Percentiles rank a stretch among this genome's conserved stretches.
phyloP scores from a whole-genome alignment of 2,329 filamentous ascomycete genomes.

The Fusarium sulawesiense region DNA sequence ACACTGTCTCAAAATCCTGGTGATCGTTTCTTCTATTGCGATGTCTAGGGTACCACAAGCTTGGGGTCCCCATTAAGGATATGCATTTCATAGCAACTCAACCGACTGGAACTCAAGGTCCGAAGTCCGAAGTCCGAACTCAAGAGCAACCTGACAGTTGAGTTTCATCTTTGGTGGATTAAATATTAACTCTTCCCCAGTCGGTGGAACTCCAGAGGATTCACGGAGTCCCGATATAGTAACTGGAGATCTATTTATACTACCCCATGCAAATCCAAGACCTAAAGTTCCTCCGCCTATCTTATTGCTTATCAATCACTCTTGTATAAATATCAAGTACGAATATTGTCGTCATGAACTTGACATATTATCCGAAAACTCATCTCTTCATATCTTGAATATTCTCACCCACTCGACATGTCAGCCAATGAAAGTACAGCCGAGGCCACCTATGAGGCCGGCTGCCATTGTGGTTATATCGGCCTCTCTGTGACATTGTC shows the following conservation, averaged over 20 bases:
- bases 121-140: not conserved
- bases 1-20: not conserved
- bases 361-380: not conserved
- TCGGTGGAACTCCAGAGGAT: slow-evolving; percentile 1
- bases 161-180: not conserved
- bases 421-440: slow-evolving; percentile 31
- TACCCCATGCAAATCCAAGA: not conserved
- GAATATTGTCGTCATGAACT: not conserved
- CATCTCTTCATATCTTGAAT: not conserved
- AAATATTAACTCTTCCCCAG: not conserved
- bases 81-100: not conserved
- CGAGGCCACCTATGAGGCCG: slow-evolving; percentile 58
- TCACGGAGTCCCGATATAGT: slow-evolving; percentile 26
- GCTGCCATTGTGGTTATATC: slow-evolving; percentile 66
- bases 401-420: slow-evolving; percentile 7
- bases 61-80: not conserved
- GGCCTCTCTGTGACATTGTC: slow-evolving; percentile 60
- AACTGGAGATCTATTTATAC: slow-evolving; percentile 21
- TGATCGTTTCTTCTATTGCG: not conserved
- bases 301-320: not conserved
- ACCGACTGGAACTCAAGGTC: not conserved
- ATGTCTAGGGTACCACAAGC: not conserved
- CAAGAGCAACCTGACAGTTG: not conserved
- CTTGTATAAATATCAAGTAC: not conserved
- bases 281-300: slow-evolving; percentile 1